These are phyloP conservation scores for Jamesozyma piceae DNA, from an alignment of 805 yeast species.

Conservation along the genomic window DNA sequence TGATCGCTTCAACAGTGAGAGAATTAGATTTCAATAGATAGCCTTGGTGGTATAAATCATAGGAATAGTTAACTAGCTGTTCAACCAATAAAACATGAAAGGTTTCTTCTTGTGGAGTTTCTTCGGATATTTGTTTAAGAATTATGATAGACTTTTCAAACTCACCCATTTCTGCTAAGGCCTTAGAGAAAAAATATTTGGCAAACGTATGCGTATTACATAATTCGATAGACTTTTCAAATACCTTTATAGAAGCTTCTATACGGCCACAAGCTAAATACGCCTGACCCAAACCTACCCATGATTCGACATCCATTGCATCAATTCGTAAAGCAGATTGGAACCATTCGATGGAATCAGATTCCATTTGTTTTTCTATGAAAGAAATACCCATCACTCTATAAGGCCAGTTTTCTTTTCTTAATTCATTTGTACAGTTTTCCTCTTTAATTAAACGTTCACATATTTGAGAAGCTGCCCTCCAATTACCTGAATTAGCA, in stretches of 20 bases:
- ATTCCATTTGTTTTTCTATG: constrained; percentile 60
- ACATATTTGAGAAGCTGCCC: constrained; percentile 66
- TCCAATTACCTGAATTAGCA: constrained; percentile 69
- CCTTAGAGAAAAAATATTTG: constrained; percentile 56
- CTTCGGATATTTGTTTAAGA: constrained; percentile 35
- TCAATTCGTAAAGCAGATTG: constrained; percentile 73
- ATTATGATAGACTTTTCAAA: constrained; percentile 49
- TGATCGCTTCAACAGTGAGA: constrained; percentile 39
- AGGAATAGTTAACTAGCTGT: constrained; percentile 46
- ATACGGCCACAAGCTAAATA: constrained; percentile 75
- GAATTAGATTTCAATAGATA: constrained; percentile 57
- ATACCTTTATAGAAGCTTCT: constrained; percentile 80
- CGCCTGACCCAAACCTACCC: constrained; percentile 97
- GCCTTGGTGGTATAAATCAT: constrained; percentile 45
- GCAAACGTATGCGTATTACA: constrained; percentile 53
- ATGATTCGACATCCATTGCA: constrained; percentile 61
- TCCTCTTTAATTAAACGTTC: constrained; percentile 57
- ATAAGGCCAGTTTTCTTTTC: constrained; percentile 69
- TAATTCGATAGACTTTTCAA: constrained; percentile 50
- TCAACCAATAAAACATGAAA: constrained; percentile 48
- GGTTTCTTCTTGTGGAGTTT: constrained; percentile 41
- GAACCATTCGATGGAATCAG: constrained; percentile 78
- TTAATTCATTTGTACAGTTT: constrained; percentile 42
- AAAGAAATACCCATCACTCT: constrained; percentile 74
- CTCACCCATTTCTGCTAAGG: constrained; percentile 54